These are phyloP conservation scores for Elaphomyces granulatus DNA, from an alignment of 495 filamentous ascomycete species.

Conservation along the genomic window DNA sequence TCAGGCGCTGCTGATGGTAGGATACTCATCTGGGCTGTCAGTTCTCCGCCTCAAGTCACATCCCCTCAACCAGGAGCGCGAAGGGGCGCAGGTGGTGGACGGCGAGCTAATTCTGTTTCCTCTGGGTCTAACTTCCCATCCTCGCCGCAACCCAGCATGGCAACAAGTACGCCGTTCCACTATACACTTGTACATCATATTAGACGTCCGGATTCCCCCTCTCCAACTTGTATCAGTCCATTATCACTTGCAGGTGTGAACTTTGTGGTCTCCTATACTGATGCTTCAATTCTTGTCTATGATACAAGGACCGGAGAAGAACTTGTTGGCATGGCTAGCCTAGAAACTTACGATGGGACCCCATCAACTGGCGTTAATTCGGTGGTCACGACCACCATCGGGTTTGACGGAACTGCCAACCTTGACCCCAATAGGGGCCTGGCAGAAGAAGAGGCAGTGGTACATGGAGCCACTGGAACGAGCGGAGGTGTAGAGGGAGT, in stretches of 20 bases:
- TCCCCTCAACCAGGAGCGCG: constrained; percentile 62
- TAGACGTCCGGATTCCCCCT: constrained; percentile 51
- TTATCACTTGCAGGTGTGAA: constrained; percentile 74
- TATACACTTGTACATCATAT: constrained; percentile 74
- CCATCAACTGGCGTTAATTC: constrained; percentile 72
- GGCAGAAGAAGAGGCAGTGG: constrained; percentile 49
- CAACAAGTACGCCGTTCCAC: constrained; percentile 50
- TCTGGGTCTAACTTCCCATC: constrained; percentile 81
- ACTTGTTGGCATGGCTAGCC: constrained; percentile 76
- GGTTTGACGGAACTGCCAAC: constrained; percentile 53
- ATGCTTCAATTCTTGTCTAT: constrained; percentile 80
- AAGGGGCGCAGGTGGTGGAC: constrained; percentile 56
- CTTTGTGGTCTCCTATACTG: constrained; percentile 85
- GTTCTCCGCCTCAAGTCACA: constrained; percentile 70
- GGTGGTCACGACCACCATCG: constrained; percentile 74
- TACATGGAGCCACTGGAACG: constrained; percentile 70
- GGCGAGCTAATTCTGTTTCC: constrained; percentile 79
- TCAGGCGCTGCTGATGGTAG: constrained; percentile 85
- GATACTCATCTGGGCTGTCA: constrained; percentile 88
- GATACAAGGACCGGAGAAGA: constrained; percentile 87
- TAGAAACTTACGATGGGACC: constrained; percentile 85
- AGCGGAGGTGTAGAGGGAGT: constrained; percentile 78
- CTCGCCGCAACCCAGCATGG: constrained; percentile 76
- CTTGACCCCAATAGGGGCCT: constrained; percentile 49
- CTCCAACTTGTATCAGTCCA: constrained; percentile 83